phyloP scores from a whole-genome alignment of 2,329 filamentous ascomycete genomes.

The Xylaria hypoxylon region DNA sequence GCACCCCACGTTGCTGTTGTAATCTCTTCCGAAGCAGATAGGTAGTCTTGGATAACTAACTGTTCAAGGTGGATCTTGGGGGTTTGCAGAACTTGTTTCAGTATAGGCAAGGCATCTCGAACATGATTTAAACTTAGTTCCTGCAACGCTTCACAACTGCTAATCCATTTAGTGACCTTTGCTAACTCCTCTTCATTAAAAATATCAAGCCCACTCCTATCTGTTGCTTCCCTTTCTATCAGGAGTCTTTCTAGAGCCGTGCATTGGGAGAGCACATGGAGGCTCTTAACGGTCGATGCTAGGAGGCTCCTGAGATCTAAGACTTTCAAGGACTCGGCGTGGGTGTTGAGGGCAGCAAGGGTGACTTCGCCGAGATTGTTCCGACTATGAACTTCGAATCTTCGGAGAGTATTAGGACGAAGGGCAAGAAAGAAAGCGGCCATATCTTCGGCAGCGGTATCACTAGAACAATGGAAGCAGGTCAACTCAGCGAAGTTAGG shows the following conservation, averaged over 20 bases:
- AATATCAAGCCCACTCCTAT: conserved; percentile 39
- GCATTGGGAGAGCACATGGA: conserved; percentile 52
- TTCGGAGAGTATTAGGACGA: conserved; percentile 65
- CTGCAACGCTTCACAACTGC: conserved; percentile 45
- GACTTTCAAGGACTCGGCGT: conserved; percentile 52
- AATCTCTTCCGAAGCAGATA: conserved; percentile 28
- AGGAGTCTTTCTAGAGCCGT: conserved; percentile 51
- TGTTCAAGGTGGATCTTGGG: conserved; percentile 45
- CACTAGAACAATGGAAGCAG: conserved; percentile 61
- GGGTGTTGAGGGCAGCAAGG: conserved; percentile 64
- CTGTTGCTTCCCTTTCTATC: conserved; percentile 48
- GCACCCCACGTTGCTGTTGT: conserved; percentile 42
- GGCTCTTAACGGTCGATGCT: conserved; percentile 44
- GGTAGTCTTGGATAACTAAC: conserved; percentile 43
- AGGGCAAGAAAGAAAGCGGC: conserved; percentile 69
- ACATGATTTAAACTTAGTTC: conserved; percentile 57
- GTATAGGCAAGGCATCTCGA: conserved; percentile 56
- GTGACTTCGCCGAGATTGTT: conserved; percentile 66
- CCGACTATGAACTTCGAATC: conserved; percentile 68
- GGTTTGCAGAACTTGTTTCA: conserved; percentile 42
- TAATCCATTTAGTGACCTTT: conserved; percentile 50
- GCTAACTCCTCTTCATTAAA: conserved; percentile 44
- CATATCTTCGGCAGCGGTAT: conserved; percentile 67
- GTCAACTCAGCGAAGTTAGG: conserved; percentile 70
- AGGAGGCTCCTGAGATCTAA: conserved; percentile 51